These are phyloP conservation scores for Reticulascus tulasneorum DNA, from an alignment of 2,329 filamentous ascomycete species.

Conservation along the genomic window DNA sequence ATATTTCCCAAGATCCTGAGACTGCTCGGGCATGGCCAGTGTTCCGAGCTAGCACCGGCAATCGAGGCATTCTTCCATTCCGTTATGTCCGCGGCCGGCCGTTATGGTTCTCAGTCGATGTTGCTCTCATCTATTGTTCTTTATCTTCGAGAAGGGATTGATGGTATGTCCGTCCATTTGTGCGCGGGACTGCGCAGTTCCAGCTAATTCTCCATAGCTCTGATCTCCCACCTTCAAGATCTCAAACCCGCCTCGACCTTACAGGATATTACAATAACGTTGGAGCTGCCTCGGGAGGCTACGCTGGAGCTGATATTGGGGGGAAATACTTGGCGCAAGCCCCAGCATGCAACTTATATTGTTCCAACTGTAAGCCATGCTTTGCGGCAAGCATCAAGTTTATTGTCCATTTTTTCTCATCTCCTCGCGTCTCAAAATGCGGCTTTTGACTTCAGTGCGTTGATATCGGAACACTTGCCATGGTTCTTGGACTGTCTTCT, in stretches of 20 bases:
- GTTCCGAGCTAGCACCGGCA: conserved; percentile 41
- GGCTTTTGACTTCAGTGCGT: conserved; percentile 25
- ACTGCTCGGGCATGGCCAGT: conserved; percentile 51
- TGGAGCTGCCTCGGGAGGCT: conserved; percentile 35
- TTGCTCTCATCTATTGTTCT: conserved; percentile 37
- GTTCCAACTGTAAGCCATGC: conserved; percentile 38
- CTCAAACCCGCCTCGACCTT: conserved; percentile 20
- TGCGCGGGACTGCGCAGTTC: too few species aligned
- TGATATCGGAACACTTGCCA: conserved; percentile 35
- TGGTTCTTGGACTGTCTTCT: conserved; percentile 49
- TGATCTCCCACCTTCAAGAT: conserved; percentile 30
- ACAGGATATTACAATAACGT: conserved; percentile 20
- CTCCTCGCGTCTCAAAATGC: conserved; percentile 30
- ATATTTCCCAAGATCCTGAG: conserved; percentile 55
- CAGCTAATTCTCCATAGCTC: conserved; percentile 21
- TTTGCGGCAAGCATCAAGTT: conserved; percentile 39
- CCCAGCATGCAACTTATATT: conserved; percentile 32
- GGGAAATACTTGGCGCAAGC: conserved; percentile 16
- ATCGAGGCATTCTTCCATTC: conserved; percentile 52
- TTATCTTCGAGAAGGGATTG: conserved; percentile 47
- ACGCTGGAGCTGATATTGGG: conserved; percentile 32
- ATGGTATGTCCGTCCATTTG: conserved; percentile 31
- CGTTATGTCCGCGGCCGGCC: conserved; percentile 40
- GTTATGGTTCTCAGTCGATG: conserved; percentile 44
- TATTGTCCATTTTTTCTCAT: conserved; percentile 40